Evolutionary conservation across 2,329 filamentous ascomycete species (phyloP).

Genomic region (Talaromyces piceae): DNA sequence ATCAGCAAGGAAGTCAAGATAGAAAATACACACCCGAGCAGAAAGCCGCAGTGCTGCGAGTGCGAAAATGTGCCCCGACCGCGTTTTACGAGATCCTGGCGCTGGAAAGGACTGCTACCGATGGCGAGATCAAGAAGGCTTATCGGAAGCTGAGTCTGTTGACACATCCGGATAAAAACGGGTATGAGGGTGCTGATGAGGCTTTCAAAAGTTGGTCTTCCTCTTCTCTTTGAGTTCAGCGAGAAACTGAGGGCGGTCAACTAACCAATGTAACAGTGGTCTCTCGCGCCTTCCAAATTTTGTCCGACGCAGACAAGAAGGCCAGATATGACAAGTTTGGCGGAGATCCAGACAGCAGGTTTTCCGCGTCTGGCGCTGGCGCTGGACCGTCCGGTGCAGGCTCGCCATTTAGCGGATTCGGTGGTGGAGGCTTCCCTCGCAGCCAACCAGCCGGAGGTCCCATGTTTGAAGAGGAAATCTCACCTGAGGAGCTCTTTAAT

Average conservation of each 20-base stretch:
- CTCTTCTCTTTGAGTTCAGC: neutral
- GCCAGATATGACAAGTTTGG: slow-evolving; percentile 81
- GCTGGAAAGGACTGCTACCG: slow-evolving; percentile 59
- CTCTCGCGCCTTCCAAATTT: slow-evolving; percentile 80
- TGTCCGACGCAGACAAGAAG: slow-evolving; percentile 91
- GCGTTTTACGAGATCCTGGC: slow-evolving; percentile 94
- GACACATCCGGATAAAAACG: slow-evolving; percentile 98
- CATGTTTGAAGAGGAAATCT: slow-evolving; percentile 86
- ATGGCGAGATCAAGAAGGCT: slow-evolving; percentile 91
- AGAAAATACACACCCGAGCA: slow-evolving; percentile 76
- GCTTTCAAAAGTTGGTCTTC: slow-evolving; percentile 74
- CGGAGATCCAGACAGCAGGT: slow-evolving; percentile 84
- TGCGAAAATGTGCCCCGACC: slow-evolving; percentile 73
- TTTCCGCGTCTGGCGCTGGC: slow-evolving; percentile 47
- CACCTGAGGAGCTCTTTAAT: slow-evolving; percentile 92
- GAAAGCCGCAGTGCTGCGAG: slow-evolving; percentile 81
- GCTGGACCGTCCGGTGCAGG: slow-evolving; percentile 29
- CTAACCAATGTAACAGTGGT: slow-evolving; percentile 53
- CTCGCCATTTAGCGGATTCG: slow-evolving; percentile 38
- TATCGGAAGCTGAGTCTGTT: slow-evolving; percentile 90
- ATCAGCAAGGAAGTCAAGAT: slow-evolving; percentile 45
- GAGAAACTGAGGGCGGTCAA: neutral
- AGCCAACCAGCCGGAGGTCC: slow-evolving; percentile 42
- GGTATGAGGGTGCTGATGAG: slow-evolving; percentile 88
- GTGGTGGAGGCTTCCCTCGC: slow-evolving; percentile 42